A percentile compares a stretch with the other conserved stretches of the same genome.
Evolutionary conservation across 345 rosid genomes (phyloP).

Genomic region (Erucastrum elatum): DNA sequence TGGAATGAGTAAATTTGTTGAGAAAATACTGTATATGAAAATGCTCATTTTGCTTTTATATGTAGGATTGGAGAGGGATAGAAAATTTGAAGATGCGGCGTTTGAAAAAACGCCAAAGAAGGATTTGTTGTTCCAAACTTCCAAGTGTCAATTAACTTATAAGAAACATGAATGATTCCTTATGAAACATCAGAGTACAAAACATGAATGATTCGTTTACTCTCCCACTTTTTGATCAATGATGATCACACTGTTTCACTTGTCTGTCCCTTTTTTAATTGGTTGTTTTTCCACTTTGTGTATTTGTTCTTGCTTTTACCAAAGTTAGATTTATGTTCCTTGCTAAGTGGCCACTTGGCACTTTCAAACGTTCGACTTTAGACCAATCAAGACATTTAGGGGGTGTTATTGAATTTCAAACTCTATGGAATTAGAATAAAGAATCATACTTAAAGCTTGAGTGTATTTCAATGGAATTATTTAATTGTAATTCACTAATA

Average conservation of each 20-base stretch:
- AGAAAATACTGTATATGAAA: neutral
- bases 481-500: too few species aligned
- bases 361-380: neutral
- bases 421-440: too few species aligned
- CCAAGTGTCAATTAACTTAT: constrained; percentile 7
- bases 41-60: too few species aligned
- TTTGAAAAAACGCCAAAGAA: constrained; percentile 27
- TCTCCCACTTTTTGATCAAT: constrained; percentile 25
- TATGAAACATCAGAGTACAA: too few species aligned
- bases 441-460: too few species aligned
- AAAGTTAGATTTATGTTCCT: constrained; percentile 4
- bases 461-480: too few species aligned
- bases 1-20: neutral
- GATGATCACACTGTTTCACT: constrained; percentile 2
- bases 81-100: constrained; percentile 9
- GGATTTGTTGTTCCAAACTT: constrained; percentile 20
- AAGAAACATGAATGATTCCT: neutral
- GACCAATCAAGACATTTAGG: too few species aligned
- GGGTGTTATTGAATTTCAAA: too few species aligned
- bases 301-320: constrained; percentile 19
- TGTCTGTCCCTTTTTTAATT: neutral
- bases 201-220: constrained; percentile 26
- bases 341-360: constrained; percentile 24
- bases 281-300: neutral
- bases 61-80: neutral